Percentiles rank a stretch among this genome's conserved stretches.
Evolutionary conservation across 108 stramenopile genomes (phyloP).

Genomic region (Bacterosira constricta): DNA sequence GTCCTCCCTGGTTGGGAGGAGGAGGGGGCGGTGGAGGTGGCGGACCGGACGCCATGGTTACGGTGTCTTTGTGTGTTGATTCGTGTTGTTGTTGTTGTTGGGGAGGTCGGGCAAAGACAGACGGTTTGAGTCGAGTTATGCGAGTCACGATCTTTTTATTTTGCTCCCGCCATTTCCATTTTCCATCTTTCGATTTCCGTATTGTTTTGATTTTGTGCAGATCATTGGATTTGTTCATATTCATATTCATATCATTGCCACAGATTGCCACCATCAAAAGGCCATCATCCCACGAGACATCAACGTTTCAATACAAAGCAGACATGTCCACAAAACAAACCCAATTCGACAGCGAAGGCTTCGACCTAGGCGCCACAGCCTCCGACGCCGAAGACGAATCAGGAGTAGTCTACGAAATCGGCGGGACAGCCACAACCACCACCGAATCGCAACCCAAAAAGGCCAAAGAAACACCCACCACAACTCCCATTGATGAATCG

Average conservation of each 20-base stretch:
- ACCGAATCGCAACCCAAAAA: not conserved
- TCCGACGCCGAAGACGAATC: not conserved
- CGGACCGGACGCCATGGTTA: slow-evolving; percentile 9
- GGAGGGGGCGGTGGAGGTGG: not conserved
- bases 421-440: not conserved
- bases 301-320: too few species aligned
- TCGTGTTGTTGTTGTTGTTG: too few species aligned
- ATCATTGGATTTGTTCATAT: too few species aligned
- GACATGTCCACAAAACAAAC: not conserved
- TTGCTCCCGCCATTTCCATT: too few species aligned
- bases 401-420: slow-evolving; percentile 17
- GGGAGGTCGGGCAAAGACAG: too few species aligned
- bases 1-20: not conserved
- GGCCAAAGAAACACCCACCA: not conserved
- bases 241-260: too few species aligned
- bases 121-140: too few species aligned
- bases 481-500: slow-evolving; percentile 27
- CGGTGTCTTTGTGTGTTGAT: too few species aligned
- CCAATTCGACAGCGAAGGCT: slow-evolving; percentile 32
- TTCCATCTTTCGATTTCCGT: too few species aligned
- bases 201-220: too few species aligned
- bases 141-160: too few species aligned
- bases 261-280: not conserved
- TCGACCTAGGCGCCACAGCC: slow-evolving; percentile 11
- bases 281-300: too few species aligned